Evolutionary conservation across 2,329 filamentous ascomycete species (phyloP), one percentile per base, ranked within the genome.

Genomic region (Botrytis squamosa): DNA sequence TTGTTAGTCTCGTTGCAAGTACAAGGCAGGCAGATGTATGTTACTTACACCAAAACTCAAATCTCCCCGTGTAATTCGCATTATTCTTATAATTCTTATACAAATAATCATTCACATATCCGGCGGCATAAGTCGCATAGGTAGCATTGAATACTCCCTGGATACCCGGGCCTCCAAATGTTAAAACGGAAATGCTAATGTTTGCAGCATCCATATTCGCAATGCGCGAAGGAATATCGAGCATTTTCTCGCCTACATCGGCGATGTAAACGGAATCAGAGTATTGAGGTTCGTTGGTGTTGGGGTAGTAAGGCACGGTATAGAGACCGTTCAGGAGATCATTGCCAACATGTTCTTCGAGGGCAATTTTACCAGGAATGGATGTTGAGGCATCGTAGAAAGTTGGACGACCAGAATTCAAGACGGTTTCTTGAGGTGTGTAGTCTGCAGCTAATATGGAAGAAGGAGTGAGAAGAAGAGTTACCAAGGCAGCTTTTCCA

Each of bases 91-190:
- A 79, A 1, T 72, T 36, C 22, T 55, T 46, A 4, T 71, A 38
- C 20, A 77, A 57, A 38, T 76, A 68, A 55, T 79, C 72, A 60
- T 78, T 79, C 25, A 77, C 76, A 4, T 70, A 66, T 5, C 12
- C 57, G 16, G 76, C 77, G 8, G 73, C 70, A 20, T 73, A 57
- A 2, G 68, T 72, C 29, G 77, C 75, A 33, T 74, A 74, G 0
- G 71, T 72, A 7, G 70, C 62, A 49, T 78, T 75, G 71, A 78
- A 78, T 2, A 78, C 63, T 20, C 78, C 78, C 44, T 79, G 75
- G 12, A 77, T 77, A 0, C 78, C 77, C 1, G 76, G 78, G 2
- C 73, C 36, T 2, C 69, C 70, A 6, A 77, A 72, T 4, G 60
- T 38, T 1, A 79, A 44, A 0, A 78, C 69, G 3, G 49, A 70